Conservation (phyloP, 352 stramenopile species). For the Phytophthora uliginosa region DNA sequence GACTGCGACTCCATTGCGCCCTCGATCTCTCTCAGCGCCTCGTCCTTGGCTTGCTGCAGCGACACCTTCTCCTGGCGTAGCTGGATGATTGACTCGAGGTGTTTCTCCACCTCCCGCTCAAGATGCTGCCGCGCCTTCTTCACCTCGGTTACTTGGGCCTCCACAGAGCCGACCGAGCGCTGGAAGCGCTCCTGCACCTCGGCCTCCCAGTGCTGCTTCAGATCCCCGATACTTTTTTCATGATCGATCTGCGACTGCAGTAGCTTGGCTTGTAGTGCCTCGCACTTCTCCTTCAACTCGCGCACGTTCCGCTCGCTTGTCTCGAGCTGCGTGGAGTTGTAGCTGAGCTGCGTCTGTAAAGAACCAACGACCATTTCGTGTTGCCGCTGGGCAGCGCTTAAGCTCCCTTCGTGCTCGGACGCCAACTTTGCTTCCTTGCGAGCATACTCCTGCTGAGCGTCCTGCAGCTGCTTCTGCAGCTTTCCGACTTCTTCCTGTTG, state of each 20-base stretch:
- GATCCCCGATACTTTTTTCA: constrained; percentile 58
- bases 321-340: constrained; percentile 48
- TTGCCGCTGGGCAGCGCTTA: constrained; percentile 47
- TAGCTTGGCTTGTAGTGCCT: constrained; percentile 54
- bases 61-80: constrained; percentile 69
- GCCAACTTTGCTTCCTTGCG: constrained; percentile 51
- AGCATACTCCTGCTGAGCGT: constrained; percentile 53
- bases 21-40: constrained; percentile 40
- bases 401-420: constrained; percentile 45
- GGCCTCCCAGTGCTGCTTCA: constrained; percentile 65
- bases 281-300: constrained; percentile 54
- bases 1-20: constrained; percentile 50
- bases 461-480: constrained; percentile 63
- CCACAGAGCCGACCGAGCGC: constrained; percentile 59
- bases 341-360: constrained; percentile 59
- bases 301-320: constrained; percentile 35
- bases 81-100: constrained; percentile 57
- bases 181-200: constrained; percentile 68
- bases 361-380: constrained; percentile 48
- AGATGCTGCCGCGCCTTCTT: constrained; percentile 67
- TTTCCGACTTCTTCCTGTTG: constrained; percentile 66
- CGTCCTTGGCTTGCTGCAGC: constrained; percentile 57
- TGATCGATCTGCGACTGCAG: constrained; percentile 65
- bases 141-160: constrained; percentile 74
- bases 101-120: constrained; percentile 74